Base-by-base conservation (phyloP, 805 yeast genomes). In the Metschnikowia rubicola region DNA sequence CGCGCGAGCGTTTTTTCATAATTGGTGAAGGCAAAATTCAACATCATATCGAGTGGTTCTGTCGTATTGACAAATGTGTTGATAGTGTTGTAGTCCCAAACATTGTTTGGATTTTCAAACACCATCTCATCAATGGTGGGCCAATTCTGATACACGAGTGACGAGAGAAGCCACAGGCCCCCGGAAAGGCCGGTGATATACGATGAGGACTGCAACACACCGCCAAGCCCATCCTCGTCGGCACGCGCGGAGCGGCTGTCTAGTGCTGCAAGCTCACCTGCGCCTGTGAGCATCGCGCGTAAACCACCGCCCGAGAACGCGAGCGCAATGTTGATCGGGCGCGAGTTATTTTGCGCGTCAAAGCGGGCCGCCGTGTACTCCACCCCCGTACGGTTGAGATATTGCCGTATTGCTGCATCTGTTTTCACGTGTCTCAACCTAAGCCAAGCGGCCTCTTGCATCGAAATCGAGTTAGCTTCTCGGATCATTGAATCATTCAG, bases 131-230 rank as follows among this genome's bases (percentile, higher is more conserved):
- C 83, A 21, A 88, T 80, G 10, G 86, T 71, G 9, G 90, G 80
- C 83, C 86, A 89, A 60, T 83, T 81, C 62, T 88, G 86, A 60
- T 77, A 71, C 0, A 78, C 80, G 30, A 88, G 64, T 9, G 91
- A 77, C 1, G 88, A 84, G 28, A 88, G 71, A 41, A 87, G 70
- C 96, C 96, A 88, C 11, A 86, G 77, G 28, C 96, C 96, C 30
- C 96, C 96, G 12, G 91, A 83, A 33, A 88, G 75, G 8, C 92
- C 96, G 5, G 88, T 68, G 4, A 89, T 64, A 60, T 90, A 89
- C 10, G 86, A 78, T 1, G 88, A 61, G 6, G 86, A 68, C 57
- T 86, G 89, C 33, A 88, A 66, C 21, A 89, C 65, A 4, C 96
- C 95, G 31, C 92, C 91, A 36, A 88, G 63, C 11, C 86, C 53